Percentiles rank a stretch among this genome's conserved stretches.
phyloP scores from a whole-genome alignment of 306 rosid species.

The Quercus suber region DNA sequence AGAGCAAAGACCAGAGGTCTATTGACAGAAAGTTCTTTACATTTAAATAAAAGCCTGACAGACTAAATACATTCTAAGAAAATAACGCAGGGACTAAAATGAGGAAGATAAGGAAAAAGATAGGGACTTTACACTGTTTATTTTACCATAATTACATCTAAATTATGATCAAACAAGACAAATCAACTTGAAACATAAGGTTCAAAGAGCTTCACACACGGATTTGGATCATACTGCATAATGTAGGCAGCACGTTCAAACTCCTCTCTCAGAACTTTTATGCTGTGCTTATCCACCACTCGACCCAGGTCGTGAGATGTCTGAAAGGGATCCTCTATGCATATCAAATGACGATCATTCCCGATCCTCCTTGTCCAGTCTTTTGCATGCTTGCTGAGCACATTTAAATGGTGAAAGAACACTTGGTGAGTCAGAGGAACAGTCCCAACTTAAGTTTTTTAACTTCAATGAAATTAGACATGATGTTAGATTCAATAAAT shows the following conservation, averaged over 20 bases:
- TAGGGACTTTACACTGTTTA: conserved; percentile 7
- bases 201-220: conserved; percentile 83
- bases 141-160: conserved; percentile 33
- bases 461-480: not conserved
- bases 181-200: conserved; percentile 49
- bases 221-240: conserved; percentile 76
- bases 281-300: conserved; percentile 88
- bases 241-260: conserved; percentile 91
- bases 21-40: conserved; percentile 30
- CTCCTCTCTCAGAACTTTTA: conserved; percentile 87
- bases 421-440: not conserved
- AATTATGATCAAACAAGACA: conserved; percentile 13
- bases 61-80: conserved; percentile 35
- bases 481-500: not conserved
- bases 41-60: conserved; percentile 14
- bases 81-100: conserved; percentile 13
- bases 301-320: conserved; percentile 90
- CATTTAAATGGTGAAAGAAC: not conserved
- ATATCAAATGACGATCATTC: conserved; percentile 88
- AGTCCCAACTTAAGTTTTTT: not conserved
- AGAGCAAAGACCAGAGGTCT: conserved; percentile 7
- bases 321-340: conserved; percentile 98
- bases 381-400: conserved; percentile 73
- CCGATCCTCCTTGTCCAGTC: conserved; percentile 98
- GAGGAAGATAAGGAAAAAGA: conserved; percentile 10